phyloP scores from a whole-genome alignment of 148 eudicot species.

The Polygonum aviculare region DNA sequence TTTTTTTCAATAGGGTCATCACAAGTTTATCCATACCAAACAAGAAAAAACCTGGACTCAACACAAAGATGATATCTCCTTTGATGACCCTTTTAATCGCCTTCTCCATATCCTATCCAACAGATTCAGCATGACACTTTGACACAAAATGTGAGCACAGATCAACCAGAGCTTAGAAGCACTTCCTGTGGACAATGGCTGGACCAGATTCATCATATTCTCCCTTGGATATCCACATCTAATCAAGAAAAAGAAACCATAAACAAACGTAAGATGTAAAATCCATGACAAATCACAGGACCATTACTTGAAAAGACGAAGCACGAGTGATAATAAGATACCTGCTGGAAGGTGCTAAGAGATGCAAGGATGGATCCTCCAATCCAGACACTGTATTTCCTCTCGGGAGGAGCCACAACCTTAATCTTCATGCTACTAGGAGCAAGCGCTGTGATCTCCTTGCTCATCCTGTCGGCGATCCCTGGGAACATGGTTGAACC shows the following conservation, averaged over 20 bases:
- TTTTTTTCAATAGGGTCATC: not conserved
- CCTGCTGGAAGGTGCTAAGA: conserved; percentile 89
- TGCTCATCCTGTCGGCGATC: conserved; percentile 80
- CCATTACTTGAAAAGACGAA: not conserved
- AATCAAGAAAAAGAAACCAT: not conserved
- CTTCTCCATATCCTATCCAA: not conserved
- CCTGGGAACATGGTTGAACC: conserved; percentile 78
- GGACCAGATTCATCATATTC: conserved; percentile 8
- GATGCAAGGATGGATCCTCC: conserved; percentile 82
- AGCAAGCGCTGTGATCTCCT: conserved; percentile 70
- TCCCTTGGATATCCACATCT: conserved; percentile 12
- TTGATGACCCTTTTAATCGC: not conserved
- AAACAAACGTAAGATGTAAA: not conserved
- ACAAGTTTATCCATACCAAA: not conserved
- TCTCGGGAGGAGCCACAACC: conserved; percentile 82
- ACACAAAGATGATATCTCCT: not conserved
- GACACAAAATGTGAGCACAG: not conserved
- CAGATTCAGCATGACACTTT: conserved; percentile 3
- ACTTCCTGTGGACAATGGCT: conserved; percentile 10
- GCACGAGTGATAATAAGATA: conserved; percentile 3
- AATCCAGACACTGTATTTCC: conserved; percentile 84
- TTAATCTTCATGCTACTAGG: conserved; percentile 86
- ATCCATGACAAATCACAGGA: not conserved
- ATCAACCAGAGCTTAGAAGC: not conserved
- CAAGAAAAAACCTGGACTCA: not conserved